Conservation (phyloP, 176 grass and related monocot genomes). For the Typha latifolia region DNA sequence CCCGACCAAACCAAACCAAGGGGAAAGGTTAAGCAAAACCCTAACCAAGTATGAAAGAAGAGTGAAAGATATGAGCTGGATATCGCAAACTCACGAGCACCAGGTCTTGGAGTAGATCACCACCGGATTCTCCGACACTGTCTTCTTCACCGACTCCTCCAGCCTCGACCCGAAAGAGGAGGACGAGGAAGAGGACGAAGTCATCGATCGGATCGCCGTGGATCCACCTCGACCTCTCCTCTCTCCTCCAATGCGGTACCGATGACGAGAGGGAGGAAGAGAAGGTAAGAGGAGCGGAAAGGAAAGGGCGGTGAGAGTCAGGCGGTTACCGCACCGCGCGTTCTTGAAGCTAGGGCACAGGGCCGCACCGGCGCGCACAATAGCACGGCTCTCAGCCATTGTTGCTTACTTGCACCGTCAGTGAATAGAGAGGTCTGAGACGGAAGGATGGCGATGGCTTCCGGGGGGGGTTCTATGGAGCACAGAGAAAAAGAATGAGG, state of each 20-base stretch:
- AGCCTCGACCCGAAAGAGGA: slow-evolving; percentile 65
- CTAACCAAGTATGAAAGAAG: neutral
- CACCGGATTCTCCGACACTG: slow-evolving; percentile 49
- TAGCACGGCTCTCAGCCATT: slow-evolving; percentile 22
- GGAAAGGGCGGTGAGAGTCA: slow-evolving; percentile 3
- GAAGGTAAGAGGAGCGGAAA: slow-evolving; percentile 9
- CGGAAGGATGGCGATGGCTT: too few species aligned
- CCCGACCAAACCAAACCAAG: neutral
- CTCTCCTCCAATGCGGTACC: neutral
- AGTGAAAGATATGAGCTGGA: neutral
- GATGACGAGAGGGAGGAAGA: slow-evolving; percentile 20
- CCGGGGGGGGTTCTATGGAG: too few species aligned
- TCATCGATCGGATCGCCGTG: slow-evolving; percentile 11
- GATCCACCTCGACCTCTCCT: neutral
- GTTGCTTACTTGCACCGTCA: neutral
- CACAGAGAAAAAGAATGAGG: too few species aligned
- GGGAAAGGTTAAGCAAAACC: slow-evolving; percentile 1
- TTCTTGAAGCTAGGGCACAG: slow-evolving; percentile 15
- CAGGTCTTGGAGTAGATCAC: slow-evolving; percentile 94
- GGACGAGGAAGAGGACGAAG: slow-evolving; percentile 35
- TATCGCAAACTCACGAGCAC: slow-evolving; percentile 63
- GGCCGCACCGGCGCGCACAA: slow-evolving; percentile 6
- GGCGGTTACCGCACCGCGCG: neutral
- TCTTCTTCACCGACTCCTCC: slow-evolving; percentile 79
- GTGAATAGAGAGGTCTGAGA: too few species aligned